phyloP scores from a whole-genome alignment of 805 yeast species.

The Cyberlindnera galapagoensis region DNA sequence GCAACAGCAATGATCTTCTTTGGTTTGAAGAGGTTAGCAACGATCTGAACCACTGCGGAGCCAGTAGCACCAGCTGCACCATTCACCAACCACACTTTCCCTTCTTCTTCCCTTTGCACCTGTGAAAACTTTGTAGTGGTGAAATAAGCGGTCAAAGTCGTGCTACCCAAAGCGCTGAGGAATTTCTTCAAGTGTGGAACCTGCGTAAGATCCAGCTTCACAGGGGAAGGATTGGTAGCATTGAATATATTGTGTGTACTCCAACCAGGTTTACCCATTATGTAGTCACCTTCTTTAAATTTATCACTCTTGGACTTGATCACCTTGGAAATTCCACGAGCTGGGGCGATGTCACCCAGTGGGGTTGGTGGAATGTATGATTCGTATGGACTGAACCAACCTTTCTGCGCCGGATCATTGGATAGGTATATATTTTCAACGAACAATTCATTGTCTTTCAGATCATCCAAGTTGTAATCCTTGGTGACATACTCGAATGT shows the following conservation, averaged over 20 bases:
- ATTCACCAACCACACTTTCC: constrained; percentile 43
- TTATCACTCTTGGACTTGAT: constrained; percentile 37
- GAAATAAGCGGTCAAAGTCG: constrained; percentile 55
- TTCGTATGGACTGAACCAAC: constrained; percentile 36
- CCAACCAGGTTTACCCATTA: constrained; percentile 39
- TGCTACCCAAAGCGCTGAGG: constrained; percentile 44
- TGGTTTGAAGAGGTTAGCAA: constrained; percentile 44
- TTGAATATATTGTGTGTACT: constrained; percentile 34
- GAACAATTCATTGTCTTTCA: constrained; percentile 34
- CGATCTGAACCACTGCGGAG: constrained; percentile 47
- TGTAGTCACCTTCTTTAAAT: constrained; percentile 37
- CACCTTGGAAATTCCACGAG: constrained; percentile 46
- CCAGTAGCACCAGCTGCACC: constrained; percentile 72
- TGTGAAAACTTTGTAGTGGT: constrained; percentile 45
- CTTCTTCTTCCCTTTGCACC: constrained; percentile 30
- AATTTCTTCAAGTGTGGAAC: constrained; percentile 30
- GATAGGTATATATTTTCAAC: constrained; percentile 40
- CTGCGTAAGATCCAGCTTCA: constrained; percentile 10
- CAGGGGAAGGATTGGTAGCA: constrained; percentile 1
- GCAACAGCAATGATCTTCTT: constrained; percentile 52
- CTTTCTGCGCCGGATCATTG: constrained; percentile 55
- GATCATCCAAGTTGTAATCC: constrained; percentile 11
- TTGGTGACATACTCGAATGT: constrained; percentile 1
- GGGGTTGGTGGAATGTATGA: constrained; percentile 29
- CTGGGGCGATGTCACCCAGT: constrained; percentile 36